Conservation (phyloP, 192 early-diverging fungal genomes). For the Backusella circina region DNA sequence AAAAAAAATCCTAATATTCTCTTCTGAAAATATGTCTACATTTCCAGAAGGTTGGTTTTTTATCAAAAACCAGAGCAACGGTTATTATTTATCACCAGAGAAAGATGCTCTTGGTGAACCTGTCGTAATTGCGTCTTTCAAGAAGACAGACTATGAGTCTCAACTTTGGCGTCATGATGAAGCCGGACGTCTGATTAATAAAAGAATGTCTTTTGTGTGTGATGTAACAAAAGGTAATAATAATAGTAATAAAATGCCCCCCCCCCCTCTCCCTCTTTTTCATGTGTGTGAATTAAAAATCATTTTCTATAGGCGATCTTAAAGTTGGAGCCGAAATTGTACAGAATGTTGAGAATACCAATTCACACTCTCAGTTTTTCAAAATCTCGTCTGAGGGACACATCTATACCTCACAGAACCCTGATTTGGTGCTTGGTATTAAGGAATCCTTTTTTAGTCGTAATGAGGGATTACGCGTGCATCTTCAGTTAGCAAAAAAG, state of each 20-base stretch:
- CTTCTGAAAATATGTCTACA: conserved; percentile 10
- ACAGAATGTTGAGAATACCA: not conserved
- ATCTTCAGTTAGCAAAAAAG: conserved; percentile 15
- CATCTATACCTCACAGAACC: conserved; percentile 7
- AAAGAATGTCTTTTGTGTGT: conserved; percentile 18
- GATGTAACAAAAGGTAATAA: conserved; percentile 22
- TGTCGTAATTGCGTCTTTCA: not conserved
- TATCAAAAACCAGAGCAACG: conserved; percentile 13
- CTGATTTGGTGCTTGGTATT: conserved; percentile 21
- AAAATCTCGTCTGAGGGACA: conserved; percentile 15
- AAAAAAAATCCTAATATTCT: not conserved
- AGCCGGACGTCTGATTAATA: conserved; percentile 22
- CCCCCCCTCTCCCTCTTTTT: not conserved
- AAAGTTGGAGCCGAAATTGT: conserved; percentile 23
- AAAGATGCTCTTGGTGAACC: conserved; percentile 5
- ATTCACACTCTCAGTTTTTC: not conserved
- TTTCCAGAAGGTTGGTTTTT: conserved; percentile 29
- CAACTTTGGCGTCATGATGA: conserved; percentile 24
- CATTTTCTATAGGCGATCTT: conserved; percentile 8
- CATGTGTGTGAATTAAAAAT: too few relatives aligned
- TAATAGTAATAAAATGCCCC: not conserved
- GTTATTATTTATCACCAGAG: not conserved
- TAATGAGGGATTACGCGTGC: conserved; percentile 25
- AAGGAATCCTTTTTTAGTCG: conserved; percentile 32
- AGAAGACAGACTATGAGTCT: conserved; percentile 9